These are phyloP conservation scores for Benincasa hispida DNA, from an alignment of 306 rosid genomes.

Conservation along the genomic window DNA sequence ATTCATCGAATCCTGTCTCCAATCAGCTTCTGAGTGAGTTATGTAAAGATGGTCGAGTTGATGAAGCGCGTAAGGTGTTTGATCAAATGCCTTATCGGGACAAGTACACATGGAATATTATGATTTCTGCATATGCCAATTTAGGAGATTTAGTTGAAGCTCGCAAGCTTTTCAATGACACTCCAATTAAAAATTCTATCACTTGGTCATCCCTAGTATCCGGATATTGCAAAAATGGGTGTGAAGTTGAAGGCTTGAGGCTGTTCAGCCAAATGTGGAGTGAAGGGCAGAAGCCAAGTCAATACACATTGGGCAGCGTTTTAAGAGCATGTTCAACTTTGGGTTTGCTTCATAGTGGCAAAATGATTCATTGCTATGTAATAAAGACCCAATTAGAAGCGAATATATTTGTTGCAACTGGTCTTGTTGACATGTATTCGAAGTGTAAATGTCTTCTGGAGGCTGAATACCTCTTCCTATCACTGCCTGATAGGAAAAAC, in stretches of 20 bases:
- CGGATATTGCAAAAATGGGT: conserved; percentile 49
- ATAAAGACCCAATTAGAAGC: conserved; percentile 39
- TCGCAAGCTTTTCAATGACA: conserved; percentile 38
- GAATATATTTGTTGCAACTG: conserved; percentile 48
- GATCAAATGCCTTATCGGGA: conserved; percentile 54
- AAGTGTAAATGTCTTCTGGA: conserved; percentile 55
- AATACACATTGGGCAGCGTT: conserved; percentile 60
- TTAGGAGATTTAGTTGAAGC: conserved; percentile 55
- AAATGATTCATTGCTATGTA: conserved; percentile 57
- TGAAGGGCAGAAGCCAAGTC: conserved; percentile 54
- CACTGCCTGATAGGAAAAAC: conserved; percentile 35
- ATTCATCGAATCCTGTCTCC: conserved; percentile 23
- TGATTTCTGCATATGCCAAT: conserved; percentile 57
- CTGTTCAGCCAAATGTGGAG: conserved; percentile 51
- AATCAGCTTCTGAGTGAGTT: conserved; percentile 36
- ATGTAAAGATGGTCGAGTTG: conserved; percentile 36
- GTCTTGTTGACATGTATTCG: conserved; percentile 83
- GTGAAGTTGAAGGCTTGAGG: conserved; percentile 44
- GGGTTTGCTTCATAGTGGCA: conserved; percentile 50
- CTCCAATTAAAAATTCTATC: conserved; percentile 33
- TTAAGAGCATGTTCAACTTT: conserved; percentile 52
- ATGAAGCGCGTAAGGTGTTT: conserved; percentile 64
- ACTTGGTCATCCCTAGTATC: conserved; percentile 80
- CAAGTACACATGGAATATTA: conserved; percentile 68
- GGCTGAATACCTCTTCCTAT: conserved; percentile 50